Conservation (phyloP, 768 basidiomycete genomes). For the Epithele typhae region DNA sequence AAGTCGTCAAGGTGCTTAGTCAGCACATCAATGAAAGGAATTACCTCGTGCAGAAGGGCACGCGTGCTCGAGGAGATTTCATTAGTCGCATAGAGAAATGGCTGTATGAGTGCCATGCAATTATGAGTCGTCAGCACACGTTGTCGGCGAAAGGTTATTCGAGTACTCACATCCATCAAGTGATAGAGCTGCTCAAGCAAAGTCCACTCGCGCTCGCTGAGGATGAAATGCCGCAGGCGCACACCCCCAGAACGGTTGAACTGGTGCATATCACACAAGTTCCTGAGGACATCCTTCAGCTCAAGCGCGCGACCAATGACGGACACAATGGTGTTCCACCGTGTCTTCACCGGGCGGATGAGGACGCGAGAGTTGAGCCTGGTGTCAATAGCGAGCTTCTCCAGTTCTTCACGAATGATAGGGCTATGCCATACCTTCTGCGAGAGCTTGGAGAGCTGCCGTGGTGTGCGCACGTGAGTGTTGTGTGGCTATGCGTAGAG, state of each 20-base stretch:
- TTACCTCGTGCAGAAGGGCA: slow-evolving; percentile 23
- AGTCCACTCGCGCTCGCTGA: slow-evolving; percentile 19
- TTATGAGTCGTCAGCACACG: background rate
- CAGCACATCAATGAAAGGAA: slow-evolving; percentile 19
- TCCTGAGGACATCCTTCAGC: slow-evolving; percentile 13
- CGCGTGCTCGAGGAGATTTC: background rate
- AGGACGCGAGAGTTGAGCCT: slow-evolving; percentile 6
- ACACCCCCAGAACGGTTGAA: slow-evolving; percentile 11
- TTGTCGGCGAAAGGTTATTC: no score
- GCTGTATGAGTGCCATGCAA: no score
- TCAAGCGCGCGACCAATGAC: slow-evolving; percentile 15
- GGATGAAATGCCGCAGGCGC: slow-evolving; percentile 11
- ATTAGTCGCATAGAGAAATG: background rate
- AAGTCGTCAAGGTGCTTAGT: slow-evolving; percentile 11
- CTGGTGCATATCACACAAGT: slow-evolving; percentile 11
- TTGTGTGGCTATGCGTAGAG: background rate
- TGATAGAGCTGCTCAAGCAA: slow-evolving; percentile 16
- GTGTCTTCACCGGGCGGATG: slow-evolving; percentile 17
- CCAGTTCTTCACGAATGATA: slow-evolving; percentile 6
- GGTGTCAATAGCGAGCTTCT: background rate
- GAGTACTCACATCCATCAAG: slow-evolving; percentile 15
- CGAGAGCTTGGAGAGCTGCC: slow-evolving; percentile 11
- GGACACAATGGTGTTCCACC: slow-evolving; percentile 22
- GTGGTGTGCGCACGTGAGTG: background rate
- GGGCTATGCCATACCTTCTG: slow-evolving; percentile 11